Percentiles rank a stretch among this genome's conserved stretches.
Conservation (phyloP, 257 asterid genomes). For the Penstemon barbatus region DNA sequence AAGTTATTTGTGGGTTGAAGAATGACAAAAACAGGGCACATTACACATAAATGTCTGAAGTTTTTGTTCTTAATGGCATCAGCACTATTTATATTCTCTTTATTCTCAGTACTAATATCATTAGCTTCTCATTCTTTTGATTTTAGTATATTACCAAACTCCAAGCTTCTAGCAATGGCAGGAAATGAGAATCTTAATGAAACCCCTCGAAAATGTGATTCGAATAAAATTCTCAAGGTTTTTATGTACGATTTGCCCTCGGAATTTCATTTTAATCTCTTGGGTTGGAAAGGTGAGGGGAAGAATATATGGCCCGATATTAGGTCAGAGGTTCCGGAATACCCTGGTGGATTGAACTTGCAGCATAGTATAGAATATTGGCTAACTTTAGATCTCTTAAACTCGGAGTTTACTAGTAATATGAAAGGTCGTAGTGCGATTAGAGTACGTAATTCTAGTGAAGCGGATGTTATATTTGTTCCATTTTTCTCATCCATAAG, state of each 20-base stretch:
- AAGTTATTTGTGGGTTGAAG: conserved; percentile 12
- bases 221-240: conserved; percentile 57
- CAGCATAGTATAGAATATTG: conserved; percentile 97
- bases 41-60: conserved; percentile 55
- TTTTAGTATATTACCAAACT: conserved; percentile 44
- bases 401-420: conserved; percentile 50
- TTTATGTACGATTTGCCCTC: conserved; percentile 91
- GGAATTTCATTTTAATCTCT: conserved; percentile 67
- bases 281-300: conserved; percentile 65
- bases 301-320: conserved; percentile 79
- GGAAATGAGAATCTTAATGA: conserved; percentile 31
- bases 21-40: conserved; percentile 53
- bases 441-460: conserved; percentile 68
- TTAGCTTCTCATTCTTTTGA: conserved; percentile 49
- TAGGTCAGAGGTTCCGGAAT: conserved; percentile 51
- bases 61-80: conserved; percentile 63
- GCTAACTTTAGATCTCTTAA: conserved; percentile 81
- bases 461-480: conserved; percentile 88
- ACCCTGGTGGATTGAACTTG: conserved; percentile 89
- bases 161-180: conserved; percentile 39
- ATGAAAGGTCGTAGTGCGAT: conserved; percentile 50
- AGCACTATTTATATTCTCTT: conserved; percentile 61
- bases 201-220: conserved; percentile 32
- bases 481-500: conserved; percentile 87
- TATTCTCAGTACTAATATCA: conserved; percentile 69